Percentiles rank a stretch among this genome's conserved stretches.
Conservation (phyloP, 768 basidiomycete species). For the Strobilomyces dryophilus region DNA sequence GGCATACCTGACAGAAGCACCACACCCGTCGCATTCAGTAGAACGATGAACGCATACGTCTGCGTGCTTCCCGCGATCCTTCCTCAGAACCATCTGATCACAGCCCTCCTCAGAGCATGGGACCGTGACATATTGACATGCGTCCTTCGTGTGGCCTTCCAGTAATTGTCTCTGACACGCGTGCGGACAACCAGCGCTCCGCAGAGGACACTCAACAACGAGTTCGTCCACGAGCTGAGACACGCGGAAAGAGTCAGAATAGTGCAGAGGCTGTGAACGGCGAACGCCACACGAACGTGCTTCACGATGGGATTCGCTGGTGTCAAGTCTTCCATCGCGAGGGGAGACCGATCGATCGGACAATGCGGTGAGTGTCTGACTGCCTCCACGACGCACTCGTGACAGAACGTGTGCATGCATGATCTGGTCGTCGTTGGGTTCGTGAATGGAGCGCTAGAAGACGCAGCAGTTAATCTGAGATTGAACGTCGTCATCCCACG, state of each 20-base stretch:
- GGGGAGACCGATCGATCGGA: conserved; percentile 76
- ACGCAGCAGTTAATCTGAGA: conserved; percentile 6
- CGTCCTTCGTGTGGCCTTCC: conserved; percentile 55
- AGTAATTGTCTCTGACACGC: conserved; percentile 66
- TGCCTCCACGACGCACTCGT: conserved; percentile 72
- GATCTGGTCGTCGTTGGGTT: conserved; percentile 71
- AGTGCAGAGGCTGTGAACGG: not conserved
- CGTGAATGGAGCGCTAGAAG: conserved; percentile 60
- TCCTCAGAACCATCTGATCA: conserved; percentile 38
- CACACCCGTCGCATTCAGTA: conserved; percentile 39
- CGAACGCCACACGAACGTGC: conserved; percentile 34
- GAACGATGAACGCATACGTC: conserved; percentile 35
- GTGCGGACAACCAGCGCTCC: conserved; percentile 53
- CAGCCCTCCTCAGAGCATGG: conserved; percentile 49
- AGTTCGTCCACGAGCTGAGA: conserved; percentile 80
- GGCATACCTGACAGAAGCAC: conserved; percentile 29
- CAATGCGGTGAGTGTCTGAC: conserved; percentile 67
- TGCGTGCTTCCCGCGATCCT: conserved; percentile 43
- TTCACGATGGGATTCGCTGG: conserved; percentile 75
- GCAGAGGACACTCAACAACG: conserved; percentile 64
- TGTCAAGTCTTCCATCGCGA: conserved; percentile 52
- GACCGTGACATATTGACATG: conserved; percentile 55
- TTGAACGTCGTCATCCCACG: not conserved
- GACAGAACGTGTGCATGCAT: conserved; percentile 85
- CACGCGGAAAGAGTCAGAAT: conserved; percentile 6